Conservation (phyloP, 805 yeast species). For the Cyberlindnera japonica region DNA sequence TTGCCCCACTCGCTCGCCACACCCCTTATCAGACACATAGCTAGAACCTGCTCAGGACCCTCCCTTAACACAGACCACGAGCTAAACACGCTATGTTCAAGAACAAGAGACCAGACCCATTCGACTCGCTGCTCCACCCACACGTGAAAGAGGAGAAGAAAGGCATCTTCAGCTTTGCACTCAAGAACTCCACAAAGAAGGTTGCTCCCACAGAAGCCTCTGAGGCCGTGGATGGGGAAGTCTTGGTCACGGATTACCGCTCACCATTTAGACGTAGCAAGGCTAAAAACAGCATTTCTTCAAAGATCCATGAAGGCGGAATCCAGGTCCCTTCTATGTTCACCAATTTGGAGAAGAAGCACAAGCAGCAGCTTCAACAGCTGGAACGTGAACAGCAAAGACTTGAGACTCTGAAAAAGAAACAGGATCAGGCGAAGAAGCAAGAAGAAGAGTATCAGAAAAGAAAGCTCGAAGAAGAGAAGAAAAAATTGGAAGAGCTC, state of each 20-base stretch:
- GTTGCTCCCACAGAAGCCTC: slow-evolving; percentile 2
- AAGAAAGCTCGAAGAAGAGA: slow-evolving; percentile 10
- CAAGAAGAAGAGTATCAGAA: slow-evolving; percentile 8
- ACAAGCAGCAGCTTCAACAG: slow-evolving; percentile 16
- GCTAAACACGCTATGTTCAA: no score
- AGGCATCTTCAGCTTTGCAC: slow-evolving; percentile 19
- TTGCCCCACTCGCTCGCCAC: neutral
- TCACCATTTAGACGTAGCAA: slow-evolving; percentile 19
- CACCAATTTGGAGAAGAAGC: slow-evolving; percentile 16
- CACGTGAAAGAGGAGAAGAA: slow-evolving; percentile 15
- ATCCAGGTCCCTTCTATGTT: slow-evolving; percentile 15
- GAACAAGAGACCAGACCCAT: slow-evolving; percentile 14
- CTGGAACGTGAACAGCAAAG: slow-evolving; percentile 15
- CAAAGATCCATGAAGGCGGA: slow-evolving; percentile 1
- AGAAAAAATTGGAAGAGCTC: slow-evolving; percentile 14
- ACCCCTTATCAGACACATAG: neutral
- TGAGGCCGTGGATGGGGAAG: slow-evolving; percentile 1
- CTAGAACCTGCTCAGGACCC: no score
- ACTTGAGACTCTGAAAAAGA: slow-evolving; percentile 13
- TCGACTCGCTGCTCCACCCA: slow-evolving; percentile 10
- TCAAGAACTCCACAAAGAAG: slow-evolving; percentile 13
- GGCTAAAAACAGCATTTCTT: slow-evolving; percentile 3
- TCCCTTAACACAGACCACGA: no score
- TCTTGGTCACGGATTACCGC: slow-evolving; percentile 6
- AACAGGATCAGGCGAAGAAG: slow-evolving; percentile 11